Evolutionary conservation across 805 yeast genomes (phyloP), one percentile per base, ranked within the genome.

Genomic region (Middelhovenomyces tepae): DNA sequence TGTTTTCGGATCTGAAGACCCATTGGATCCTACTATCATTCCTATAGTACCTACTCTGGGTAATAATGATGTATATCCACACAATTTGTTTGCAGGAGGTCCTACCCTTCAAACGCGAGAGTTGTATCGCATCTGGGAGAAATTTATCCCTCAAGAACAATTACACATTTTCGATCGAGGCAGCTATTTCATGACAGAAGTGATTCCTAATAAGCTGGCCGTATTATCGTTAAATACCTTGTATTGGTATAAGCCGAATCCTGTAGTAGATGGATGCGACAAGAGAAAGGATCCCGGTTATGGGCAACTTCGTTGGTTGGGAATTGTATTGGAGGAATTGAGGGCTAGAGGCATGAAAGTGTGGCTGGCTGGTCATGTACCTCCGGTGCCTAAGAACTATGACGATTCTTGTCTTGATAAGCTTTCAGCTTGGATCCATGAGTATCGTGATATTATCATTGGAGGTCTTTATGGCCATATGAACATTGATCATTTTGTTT

Each of bases 391-490:
- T 16, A 83, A 83, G 53, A 84, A 84, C 53, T 73, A 70, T 40
- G 93, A 84, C 47, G 62, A 67, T 13, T 65, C 78, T 27, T 84
- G 95, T 50, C 75, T 71, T 44, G 64, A 84, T 31, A 83, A 83
- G 54, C 78, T 75, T 55, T 70, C 80, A 16, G 66, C 75, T n/a
- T 84, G 94, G 94, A 58, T 75, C 22, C 73, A 82, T 47, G 94
- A 83, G 51, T 84, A 78, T 51, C 65, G 93, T 43, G 95, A 84
- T 53, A 70, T 84, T 25, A 79, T 84, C 17, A 64, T 85, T 41
- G 94, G 94, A 13, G 85, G 87, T 7, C 58, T 84, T 19, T 84
- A 71, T 53, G 95, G 95, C 0, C 95, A 84, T 52, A 84, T 84
- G 94, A 84, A 84, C 55, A 64, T 83, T 35, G 94, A 85, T 51